A percentile compares a stretch with the other conserved stretches of the same genome.
phyloP scores from a whole-genome alignment of 441 rosid species.

The Rhodomyrtus psidioides region DNA sequence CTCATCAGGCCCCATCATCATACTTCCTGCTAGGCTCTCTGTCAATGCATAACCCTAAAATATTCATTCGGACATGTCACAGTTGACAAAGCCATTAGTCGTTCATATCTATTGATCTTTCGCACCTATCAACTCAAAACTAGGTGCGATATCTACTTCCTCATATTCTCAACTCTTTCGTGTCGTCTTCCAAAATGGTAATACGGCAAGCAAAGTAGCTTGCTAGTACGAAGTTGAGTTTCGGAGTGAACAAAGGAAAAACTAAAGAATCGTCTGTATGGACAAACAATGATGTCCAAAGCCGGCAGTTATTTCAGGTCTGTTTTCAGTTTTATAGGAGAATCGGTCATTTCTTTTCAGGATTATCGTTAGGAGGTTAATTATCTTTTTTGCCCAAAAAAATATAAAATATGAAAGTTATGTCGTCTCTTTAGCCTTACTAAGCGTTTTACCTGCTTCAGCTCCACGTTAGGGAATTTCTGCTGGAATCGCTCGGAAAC shows the following conservation, averaged over 20 bases:
- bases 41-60: neutral
- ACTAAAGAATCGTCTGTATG: neutral
- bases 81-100: neutral
- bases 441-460: neutral
- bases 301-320: neutral
- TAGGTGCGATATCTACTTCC: neutral
- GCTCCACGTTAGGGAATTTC: neutral
- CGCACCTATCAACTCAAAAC: neutral
- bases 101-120: neutral
- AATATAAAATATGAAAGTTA: too few species aligned
- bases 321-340: neutral
- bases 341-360: neutral
- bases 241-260: neutral
- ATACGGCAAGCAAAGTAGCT: neutral
- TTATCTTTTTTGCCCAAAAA: neutral
- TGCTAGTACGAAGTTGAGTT: neutral
- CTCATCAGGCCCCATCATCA: neutral
- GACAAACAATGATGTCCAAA: neutral
- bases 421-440: neutral
- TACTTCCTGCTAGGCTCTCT: neutral
- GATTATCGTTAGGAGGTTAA: neutral
- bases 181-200: neutral
- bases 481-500: neutral
- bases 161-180: neutral
- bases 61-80: neutral